phyloP scores from a whole-genome alignment of 106 monocot genomes.

The Triglochin maritima region DNA sequence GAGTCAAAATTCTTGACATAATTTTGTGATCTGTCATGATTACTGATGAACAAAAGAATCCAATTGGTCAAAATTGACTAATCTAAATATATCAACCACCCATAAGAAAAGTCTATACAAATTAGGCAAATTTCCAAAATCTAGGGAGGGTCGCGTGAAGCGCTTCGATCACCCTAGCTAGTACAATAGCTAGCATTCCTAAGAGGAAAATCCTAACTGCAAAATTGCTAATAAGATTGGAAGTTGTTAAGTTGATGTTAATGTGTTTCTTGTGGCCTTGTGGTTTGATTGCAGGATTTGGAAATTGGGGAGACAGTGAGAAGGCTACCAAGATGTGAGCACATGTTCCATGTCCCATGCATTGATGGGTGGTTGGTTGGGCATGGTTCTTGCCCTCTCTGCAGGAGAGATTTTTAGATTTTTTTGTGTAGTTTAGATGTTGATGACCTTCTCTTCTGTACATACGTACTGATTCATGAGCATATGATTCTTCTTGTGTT shows the following conservation, averaged over 20 bases:
- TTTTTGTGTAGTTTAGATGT: not conserved
- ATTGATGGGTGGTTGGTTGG: slow-evolving; percentile 72
- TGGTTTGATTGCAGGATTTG: slow-evolving; percentile 48
- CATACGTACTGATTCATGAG: not conserved
- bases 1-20: too few relatives aligned
- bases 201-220: not conserved
- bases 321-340: slow-evolving; percentile 54
- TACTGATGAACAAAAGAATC: too few relatives aligned
- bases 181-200: not conserved
- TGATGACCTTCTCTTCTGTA: not conserved
- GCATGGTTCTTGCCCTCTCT: slow-evolving; percentile 81
- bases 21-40: too few relatives aligned
- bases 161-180: not conserved
- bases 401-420: slow-evolving; percentile 40
- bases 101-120: too few relatives aligned
- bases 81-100: too few relatives aligned
- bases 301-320: slow-evolving; percentile 49
- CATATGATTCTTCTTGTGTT: not conserved
- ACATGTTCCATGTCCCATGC: slow-evolving; percentile 73
- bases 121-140: too few relatives aligned
- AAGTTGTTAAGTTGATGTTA: not conserved
- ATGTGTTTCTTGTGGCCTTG: not conserved
- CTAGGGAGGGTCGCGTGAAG: too few relatives aligned
- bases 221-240: not conserved
- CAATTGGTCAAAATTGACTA: too few relatives aligned